Conservation (phyloP, 73 alveolate species). For the Durusdinium trenchii region DNA sequence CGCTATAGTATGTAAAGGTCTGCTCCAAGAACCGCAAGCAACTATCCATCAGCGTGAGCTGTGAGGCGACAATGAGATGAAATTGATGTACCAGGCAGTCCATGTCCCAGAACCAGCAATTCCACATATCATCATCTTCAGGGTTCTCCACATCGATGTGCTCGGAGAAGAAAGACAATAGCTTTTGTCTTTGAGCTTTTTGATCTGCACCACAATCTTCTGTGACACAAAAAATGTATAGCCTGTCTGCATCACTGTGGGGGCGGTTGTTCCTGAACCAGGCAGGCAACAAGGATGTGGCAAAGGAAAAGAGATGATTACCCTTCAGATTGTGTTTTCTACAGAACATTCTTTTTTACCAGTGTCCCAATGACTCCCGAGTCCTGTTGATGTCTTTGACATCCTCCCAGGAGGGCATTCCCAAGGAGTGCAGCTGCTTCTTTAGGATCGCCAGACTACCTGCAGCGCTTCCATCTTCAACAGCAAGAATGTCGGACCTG, state of each 20-base stretch:
- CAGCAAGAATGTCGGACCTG: neutral
- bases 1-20: neutral
- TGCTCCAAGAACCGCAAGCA: neutral
- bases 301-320: neutral
- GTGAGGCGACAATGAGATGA: neutral
- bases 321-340: no score
- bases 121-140: neutral
- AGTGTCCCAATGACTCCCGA: neutral
- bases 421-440: neutral
- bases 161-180: neutral
- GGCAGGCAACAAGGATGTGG: neutral
- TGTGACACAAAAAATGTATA: neutral
- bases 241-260: neutral
- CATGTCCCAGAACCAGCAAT: neutral
- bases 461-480: neutral
- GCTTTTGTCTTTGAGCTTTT: neutral
- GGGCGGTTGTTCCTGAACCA: neutral
- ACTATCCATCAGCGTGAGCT: neutral
- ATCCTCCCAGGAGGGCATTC: neutral
- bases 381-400: neutral
- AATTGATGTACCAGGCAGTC: neutral
- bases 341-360: neutral
- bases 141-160: neutral
- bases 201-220: neutral
- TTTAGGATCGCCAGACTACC: neutral